phyloP scores from a whole-genome alignment of 108 stramenopile genomes.

The Craspedostauros australis region DNA sequence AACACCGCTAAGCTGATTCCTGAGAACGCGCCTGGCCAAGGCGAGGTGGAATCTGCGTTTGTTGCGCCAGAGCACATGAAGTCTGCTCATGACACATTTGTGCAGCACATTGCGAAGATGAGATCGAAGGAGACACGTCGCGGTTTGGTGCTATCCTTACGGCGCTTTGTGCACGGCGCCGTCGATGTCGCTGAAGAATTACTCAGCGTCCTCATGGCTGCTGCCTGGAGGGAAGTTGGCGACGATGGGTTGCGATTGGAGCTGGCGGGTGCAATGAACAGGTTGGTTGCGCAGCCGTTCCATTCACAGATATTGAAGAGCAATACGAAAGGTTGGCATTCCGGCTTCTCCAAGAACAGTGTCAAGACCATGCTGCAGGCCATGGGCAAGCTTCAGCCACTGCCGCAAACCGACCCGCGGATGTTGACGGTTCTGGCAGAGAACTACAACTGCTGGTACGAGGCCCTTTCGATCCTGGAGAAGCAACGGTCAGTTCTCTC shows the following conservation, averaged over 20 bases:
- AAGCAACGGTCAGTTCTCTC: conserved; percentile 31
- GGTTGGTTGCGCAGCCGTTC: conserved; percentile 54
- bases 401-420: conserved; percentile 45
- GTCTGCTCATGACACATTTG: no score
- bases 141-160: conserved; percentile 14
- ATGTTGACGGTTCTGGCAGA: conserved; percentile 50
- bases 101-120: no score
- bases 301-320: conserved; percentile 61
- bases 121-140: not conserved
- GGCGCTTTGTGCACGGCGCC: conserved; percentile 49
- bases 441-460: conserved; percentile 63
- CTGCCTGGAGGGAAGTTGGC: conserved; percentile 46
- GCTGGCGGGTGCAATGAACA: conserved; percentile 48
- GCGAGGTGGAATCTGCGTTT: no score
- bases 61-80: no score
- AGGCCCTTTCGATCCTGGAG: conserved; percentile 62
- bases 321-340: conserved; percentile 6
- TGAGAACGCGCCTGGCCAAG: no score
- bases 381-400: conserved; percentile 39
- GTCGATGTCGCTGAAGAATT: conserved; percentile 34
- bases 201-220: conserved; percentile 42
- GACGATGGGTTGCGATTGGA: conserved; percentile 30
- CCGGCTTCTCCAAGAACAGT: conserved; percentile 18
- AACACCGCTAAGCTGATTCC: no score
- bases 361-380: conserved; percentile 50